A percentile compares a stretch with the other conserved stretches of the same genome.
These are phyloP conservation scores for Stagonosporopsis tanaceti DNA, from an alignment of 2,329 filamentous ascomycete species.

Conservation along the genomic window DNA sequence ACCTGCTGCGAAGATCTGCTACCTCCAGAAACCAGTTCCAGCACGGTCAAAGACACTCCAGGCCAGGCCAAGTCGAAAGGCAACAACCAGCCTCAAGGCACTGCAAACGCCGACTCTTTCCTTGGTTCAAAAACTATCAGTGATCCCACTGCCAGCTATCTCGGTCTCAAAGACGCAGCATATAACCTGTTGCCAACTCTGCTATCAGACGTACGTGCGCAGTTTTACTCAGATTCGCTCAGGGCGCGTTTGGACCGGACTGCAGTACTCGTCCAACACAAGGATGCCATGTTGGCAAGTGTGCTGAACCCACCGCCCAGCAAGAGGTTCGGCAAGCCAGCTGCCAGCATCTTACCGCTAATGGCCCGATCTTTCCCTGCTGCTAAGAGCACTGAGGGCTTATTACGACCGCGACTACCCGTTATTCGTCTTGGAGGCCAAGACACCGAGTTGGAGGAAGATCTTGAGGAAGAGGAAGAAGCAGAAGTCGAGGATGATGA, in stretches of 20 bases:
- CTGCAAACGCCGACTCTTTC: conserved; percentile 76
- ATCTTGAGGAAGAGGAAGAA: conserved; percentile 34
- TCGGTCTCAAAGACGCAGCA: conserved; percentile 65
- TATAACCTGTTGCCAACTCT: conserved; percentile 67
- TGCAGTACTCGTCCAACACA: conserved; percentile 74
- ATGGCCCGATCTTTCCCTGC: conserved; percentile 71
- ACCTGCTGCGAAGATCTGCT: conserved; percentile 79
- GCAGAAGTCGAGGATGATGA: conserved; percentile 29
- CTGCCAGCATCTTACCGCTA: conserved; percentile 81
- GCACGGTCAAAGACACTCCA: conserved; percentile 48
- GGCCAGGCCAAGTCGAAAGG: conserved; percentile 53
- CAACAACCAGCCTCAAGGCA: conserved; percentile 43
- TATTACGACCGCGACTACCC: conserved; percentile 65
- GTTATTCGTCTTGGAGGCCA: conserved; percentile 44
- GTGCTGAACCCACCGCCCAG: conserved; percentile 77
- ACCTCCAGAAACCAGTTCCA: conserved; percentile 49
- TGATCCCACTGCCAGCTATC: conserved; percentile 47
- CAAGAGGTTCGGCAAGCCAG: conserved; percentile 66
- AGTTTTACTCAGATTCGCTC: conserved; percentile 72
- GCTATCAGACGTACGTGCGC: conserved; percentile 70
- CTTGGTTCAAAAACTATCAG: conserved; percentile 55
- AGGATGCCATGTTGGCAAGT: conserved; percentile 79
- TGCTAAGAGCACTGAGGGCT: conserved; percentile 73
- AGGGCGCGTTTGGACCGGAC: conserved; percentile 82
- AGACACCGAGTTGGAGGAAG: conserved; percentile 33